Base-by-base conservation (phyloP, 108 stramenopile genomes). In the Nitzschia inconspicua region DNA sequence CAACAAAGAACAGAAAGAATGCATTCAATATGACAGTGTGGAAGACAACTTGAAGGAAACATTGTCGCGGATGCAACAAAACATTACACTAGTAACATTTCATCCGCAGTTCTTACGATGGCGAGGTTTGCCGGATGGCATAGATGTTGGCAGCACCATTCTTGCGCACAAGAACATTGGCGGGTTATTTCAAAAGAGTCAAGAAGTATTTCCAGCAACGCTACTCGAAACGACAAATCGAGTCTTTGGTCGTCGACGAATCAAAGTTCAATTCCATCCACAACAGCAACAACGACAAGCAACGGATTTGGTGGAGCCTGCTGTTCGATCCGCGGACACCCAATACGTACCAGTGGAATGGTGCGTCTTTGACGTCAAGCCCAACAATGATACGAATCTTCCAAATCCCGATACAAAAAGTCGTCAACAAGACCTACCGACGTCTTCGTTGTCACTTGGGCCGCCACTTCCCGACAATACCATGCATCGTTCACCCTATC, bases 401-500 rank as follows among this genome's bases (percentile, higher is more conserved):
- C 37, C 37, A 39, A 10, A 11, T 14, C 37, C 37, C 11, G 0
- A 11, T 14, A 39, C 37, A 39, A 39, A 11, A 39, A 39, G n/a
- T n/a, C n/a, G n/a, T n/a, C n/a, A n/a, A n/a, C n/a, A 19, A n/a
- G 10, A 13, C 6, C 44, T 6, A n/a, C 7, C 18, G 8, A 5
- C 19, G 35, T 8, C 34, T 9, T 34, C 9, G 19, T n/a, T n/a
- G n/a, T n/a, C 11, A 20, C 19, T 3, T 19, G 64, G 73, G 10
- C 30, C 11, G 19, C 49, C 74, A 30, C 48, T 80, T 11, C 59
- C 68, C 0, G 76, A 80, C 47, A 80, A 80, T 70, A 28, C 32
- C 39, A 80, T 80, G 75, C 76, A 80, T 72, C 75, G 48, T 52
- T 20, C 79, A 24, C 75, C 75, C 0, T 70, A 65, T 60, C 79